Percentiles rank a stretch among this genome's conserved stretches.
Evolutionary conservation across 495 filamentous ascomycete genomes (phyloP).

Genomic region (Venustampulla echinocandica): DNA sequence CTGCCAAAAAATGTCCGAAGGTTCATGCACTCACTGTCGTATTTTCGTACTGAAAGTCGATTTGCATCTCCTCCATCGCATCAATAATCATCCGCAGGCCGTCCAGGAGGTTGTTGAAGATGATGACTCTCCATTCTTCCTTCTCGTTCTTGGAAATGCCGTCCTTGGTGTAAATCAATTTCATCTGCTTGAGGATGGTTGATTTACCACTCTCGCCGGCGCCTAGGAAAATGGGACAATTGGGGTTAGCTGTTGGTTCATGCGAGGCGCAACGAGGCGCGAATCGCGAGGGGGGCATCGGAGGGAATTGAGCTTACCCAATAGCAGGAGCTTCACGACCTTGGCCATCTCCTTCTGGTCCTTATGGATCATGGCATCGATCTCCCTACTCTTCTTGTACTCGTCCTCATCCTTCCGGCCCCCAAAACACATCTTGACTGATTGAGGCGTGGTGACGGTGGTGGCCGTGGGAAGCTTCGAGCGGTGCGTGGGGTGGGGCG

Average conservation of each 20-base stretch:
- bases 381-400: conserved; percentile 48
- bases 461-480: background rate
- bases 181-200: conserved; percentile 98
- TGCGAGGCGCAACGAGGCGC: background rate
- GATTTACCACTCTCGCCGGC: conserved; percentile 98
- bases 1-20: conserved; percentile 21
- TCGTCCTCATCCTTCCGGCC: conserved; percentile 40
- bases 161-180: conserved; percentile 80
- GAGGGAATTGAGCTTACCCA: conserved; percentile 47
- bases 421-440: conserved; percentile 55
- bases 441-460: conserved; percentile 10
- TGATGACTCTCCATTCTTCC: conserved; percentile 86
- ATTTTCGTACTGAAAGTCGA: conserved; percentile 64
- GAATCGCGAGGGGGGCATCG: conserved; percentile 13
- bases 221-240: conserved; percentile 44
- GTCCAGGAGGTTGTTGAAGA: conserved; percentile 85
- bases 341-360: conserved; percentile 75
- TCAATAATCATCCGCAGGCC: conserved; percentile 86
- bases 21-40: conserved; percentile 60
- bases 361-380: conserved; percentile 66
- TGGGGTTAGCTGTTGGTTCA: conserved; percentile 9
- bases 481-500: background rate
- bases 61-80: conserved; percentile 80
- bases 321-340: conserved; percentile 75
- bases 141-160: conserved; percentile 89